Evolutionary conservation across 768 basidiomycete genomes (phyloP).

Genomic region (Rhodotorula graminis): DNA sequence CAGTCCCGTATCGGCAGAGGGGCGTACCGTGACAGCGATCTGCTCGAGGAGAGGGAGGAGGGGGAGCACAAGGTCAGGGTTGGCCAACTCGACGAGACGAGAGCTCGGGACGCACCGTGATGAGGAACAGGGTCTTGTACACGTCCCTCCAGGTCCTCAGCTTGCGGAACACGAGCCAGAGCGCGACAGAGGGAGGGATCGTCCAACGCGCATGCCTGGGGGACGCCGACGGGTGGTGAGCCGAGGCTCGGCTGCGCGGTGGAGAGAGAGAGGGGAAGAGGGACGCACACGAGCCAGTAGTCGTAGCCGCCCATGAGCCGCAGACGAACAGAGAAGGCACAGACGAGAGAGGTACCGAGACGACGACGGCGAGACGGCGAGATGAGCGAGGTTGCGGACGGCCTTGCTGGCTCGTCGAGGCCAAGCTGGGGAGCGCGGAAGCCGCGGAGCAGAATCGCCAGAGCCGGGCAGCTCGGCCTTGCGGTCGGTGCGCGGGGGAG

Average conservation of each 20-base stretch:
- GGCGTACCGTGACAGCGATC: slow-evolving; percentile 25
- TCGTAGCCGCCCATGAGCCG: slow-evolving; percentile 5
- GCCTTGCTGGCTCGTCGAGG: too few relatives aligned
- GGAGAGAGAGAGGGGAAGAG: too few relatives aligned
- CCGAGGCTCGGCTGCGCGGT: not conserved
- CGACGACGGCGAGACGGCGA: not conserved
- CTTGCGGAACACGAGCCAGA: slow-evolving; percentile 24
- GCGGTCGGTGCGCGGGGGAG: too few relatives aligned
- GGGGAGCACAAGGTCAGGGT: not conserved
- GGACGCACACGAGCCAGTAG: slow-evolving; percentile 28
- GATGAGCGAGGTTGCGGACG: too few relatives aligned
- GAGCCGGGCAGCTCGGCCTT: too few relatives aligned
- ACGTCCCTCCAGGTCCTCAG: slow-evolving; percentile 26
- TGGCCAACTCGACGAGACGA: not conserved
- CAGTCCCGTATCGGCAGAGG: not conserved
- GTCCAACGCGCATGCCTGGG: slow-evolving; percentile 30
- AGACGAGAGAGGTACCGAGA: not conserved
- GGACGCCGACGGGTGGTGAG: not conserved
- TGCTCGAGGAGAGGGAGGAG: not conserved
- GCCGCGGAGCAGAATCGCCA: too few relatives aligned
- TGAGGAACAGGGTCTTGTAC: slow-evolving; percentile 28
- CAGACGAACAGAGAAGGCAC: not conserved
- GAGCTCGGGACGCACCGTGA: slow-evolving; percentile 12
- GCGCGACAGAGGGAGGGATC: slow-evolving; percentile 24
- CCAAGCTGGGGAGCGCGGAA: too few relatives aligned